phyloP scores from a whole-genome alignment of 176 grass and related monocot genomes.

The Musa schizocarpa region DNA sequence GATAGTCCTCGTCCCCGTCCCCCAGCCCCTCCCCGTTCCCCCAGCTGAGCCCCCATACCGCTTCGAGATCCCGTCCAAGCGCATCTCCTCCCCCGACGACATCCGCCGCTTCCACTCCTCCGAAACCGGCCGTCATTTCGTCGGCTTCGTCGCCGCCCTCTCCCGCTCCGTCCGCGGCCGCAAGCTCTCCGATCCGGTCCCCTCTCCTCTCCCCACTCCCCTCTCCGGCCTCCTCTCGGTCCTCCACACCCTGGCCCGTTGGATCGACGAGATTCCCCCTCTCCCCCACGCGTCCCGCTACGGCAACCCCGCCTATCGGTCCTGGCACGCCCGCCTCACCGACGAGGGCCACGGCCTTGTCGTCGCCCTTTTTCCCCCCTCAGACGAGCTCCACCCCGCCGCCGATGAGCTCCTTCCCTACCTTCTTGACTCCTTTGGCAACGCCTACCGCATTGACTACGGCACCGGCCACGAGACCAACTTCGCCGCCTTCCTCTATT shows the following conservation, averaged over 20 bases:
- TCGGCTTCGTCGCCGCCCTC: slow-evolving; percentile 70
- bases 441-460: slow-evolving; percentile 75
- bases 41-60: slow-evolving; percentile 33
- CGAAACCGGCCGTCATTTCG: slow-evolving; percentile 56
- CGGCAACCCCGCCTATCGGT: slow-evolving; percentile 78
- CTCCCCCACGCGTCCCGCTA: slow-evolving; percentile 63
- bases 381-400: slow-evolving; percentile 30
- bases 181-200: slow-evolving; percentile 71
- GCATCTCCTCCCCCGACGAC: slow-evolving; percentile 53
- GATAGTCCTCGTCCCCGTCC: slow-evolving; percentile 45
- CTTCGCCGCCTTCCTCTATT: slow-evolving; percentile 90
- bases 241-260: slow-evolving; percentile 36
- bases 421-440: slow-evolving; percentile 89
- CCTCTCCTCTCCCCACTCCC: slow-evolving; percentile 31
- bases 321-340: slow-evolving; percentile 64
- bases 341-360: slow-evolving; percentile 35
- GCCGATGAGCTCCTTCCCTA: slow-evolving; percentile 66
- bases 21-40: slow-evolving; percentile 50
- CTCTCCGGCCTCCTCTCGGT: slow-evolving; percentile 47
- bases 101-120: slow-evolving; percentile 55
- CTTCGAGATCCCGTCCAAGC: slow-evolving; percentile 49
- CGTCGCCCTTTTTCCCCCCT: slow-evolving; percentile 22
- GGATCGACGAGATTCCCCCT: slow-evolving; percentile 54
- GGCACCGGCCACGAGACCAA: slow-evolving; percentile 91
- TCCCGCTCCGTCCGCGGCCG: slow-evolving; percentile 56